Conservation (phyloP, 208 protist species). For the Tritrichomonas foetus region DNA sequence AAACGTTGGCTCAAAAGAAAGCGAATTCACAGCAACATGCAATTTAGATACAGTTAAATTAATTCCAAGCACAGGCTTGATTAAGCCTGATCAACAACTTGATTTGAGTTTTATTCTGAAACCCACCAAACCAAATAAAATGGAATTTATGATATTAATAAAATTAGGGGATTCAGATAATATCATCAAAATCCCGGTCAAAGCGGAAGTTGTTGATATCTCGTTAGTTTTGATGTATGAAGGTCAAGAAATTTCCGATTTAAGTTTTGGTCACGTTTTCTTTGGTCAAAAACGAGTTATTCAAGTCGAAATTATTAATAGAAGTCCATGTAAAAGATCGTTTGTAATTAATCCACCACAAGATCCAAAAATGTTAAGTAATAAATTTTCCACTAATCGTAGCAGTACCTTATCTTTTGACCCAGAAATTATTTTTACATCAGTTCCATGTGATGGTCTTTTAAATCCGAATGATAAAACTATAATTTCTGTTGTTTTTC, state of each 20-base stretch:
- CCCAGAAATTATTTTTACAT: background rate
- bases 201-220: background rate
- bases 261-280: background rate
- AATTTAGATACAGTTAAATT: slow-evolving; percentile 11
- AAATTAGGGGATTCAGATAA: background rate
- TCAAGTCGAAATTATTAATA: background rate
- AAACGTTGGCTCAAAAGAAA: background rate
- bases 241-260: background rate
- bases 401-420: background rate
- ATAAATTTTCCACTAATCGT: background rate
- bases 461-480: background rate
- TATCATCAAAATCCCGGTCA: background rate
- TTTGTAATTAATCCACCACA: background rate
- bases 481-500: background rate
- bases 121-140: background rate
- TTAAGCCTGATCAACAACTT: background rate
- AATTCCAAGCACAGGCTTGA: background rate
- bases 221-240: background rate
- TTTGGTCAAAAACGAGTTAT: background rate
- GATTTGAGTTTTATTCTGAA: background rate
- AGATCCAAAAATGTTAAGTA: background rate
- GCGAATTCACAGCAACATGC: background rate
- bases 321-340: background rate
- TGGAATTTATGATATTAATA: background rate
- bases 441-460: background rate